Base-by-base conservation (phyloP, 441 rosid genomes). In the Gossypium lobatum region DNA sequence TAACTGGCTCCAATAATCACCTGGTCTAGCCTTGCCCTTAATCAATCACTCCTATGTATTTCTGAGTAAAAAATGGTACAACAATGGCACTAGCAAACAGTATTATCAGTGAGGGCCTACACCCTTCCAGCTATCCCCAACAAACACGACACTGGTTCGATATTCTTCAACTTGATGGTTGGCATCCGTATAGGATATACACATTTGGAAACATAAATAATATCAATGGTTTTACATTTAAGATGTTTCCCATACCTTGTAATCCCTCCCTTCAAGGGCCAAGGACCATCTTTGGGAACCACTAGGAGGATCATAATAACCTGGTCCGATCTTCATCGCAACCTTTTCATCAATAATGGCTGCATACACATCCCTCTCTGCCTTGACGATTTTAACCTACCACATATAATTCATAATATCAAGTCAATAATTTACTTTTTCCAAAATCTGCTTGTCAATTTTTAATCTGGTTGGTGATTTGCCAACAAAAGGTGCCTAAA, bases 291-390 rank as follows among this genome's bases (percentile, higher is more conserved):
- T 83, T 64, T 77, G 78, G 37, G 82, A 55, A 26, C 80, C 95
- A 26, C 64, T 81, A 25, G 80, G 89, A 18, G 96, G 98, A 70
- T 92, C 96, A 4, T 79, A 94, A 77, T 86, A 79, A 57, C 95
- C 98, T 28, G 98, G 98, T 63, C 98, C 97, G 11, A 94, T 89
- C 87, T 94, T 92, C 89, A 94, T 74, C 6, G 92, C 91, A 48
- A 92, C 88, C 70, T 87, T 94, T 16, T 85, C 85, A 26, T 94
- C 93, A 0, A 92, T 75, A 59, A 91, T 81, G 48, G 98, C 96
- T 0, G 96, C 98, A 54, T 94, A 94, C 2, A 90, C 93, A 70
- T 91, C 97, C 78, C 92, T 84, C 76, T 89, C 93, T 5, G 86
- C 92, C 85, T 88, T 91, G 9, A 80, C 78, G 70, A 94, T 91